Evolutionary conservation across 176 grass and related monocot genomes (phyloP).

Genomic region (Paspalum notatum): DNA sequence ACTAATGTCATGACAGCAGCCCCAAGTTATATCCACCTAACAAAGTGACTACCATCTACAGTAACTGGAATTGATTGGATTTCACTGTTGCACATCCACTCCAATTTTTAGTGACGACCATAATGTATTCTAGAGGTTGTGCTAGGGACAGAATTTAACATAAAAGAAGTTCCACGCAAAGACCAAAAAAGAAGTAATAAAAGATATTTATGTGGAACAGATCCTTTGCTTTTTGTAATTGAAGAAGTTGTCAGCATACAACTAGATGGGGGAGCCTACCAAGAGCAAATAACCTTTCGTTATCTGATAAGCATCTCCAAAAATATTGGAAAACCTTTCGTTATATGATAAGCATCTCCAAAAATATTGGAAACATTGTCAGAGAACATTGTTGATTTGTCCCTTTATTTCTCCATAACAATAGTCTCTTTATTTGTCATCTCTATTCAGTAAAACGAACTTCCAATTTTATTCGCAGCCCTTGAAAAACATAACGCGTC

Average conservation of each 20-base stretch:
- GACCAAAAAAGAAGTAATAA: neutral
- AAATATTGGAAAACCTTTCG: neutral
- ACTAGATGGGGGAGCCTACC: neutral
- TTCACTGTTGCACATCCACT: neutral
- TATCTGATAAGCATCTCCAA: neutral
- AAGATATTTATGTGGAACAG: neutral
- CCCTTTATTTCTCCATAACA: no score
- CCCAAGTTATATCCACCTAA: neutral
- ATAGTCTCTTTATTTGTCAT: no score
- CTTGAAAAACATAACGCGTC: neutral
- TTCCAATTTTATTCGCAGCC: neutral
- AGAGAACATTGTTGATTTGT: neutral
- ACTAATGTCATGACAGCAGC: neutral
- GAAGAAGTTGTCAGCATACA: neutral
- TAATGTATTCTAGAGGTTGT: neutral
- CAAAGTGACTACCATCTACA: neutral
- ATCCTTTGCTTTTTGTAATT: neutral
- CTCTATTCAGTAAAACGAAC: neutral
- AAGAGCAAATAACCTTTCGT: neutral
- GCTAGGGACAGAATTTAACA: neutral
- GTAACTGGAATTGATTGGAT: neutral
- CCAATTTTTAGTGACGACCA: neutral
- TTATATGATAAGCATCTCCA: neutral
- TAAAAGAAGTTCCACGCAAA: neutral
- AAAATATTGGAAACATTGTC: neutral